phyloP scores from a whole-genome alignment of 371 early-diverging fungal species.

The Apophysomyces elegans region DNA sequence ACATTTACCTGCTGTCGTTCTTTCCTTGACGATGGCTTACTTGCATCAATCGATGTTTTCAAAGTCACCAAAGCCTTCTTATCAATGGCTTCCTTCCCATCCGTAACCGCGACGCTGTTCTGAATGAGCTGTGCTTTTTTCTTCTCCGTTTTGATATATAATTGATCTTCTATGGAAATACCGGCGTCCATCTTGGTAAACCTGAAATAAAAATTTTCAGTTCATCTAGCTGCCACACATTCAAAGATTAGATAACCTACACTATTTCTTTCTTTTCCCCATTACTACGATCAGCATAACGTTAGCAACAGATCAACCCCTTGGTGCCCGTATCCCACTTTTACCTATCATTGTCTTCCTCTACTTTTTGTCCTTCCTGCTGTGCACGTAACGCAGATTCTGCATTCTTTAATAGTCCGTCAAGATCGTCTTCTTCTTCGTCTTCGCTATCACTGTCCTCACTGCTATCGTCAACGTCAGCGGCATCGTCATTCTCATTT shows the following conservation, averaged over 20 bases:
- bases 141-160: conserved; percentile 33
- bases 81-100: conserved; percentile 12
- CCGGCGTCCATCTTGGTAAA: conserved; percentile 50
- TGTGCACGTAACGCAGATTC: conserved; percentile 44
- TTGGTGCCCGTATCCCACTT: not conserved
- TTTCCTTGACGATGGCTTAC: conserved; percentile 24
- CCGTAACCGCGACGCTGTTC: conserved; percentile 28
- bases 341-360: conserved; percentile 23
- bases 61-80: conserved; percentile 27
- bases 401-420: conserved; percentile 52
- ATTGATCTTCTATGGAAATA: conserved; percentile 28
- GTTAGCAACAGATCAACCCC: no score
- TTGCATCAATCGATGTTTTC: conserved; percentile 26
- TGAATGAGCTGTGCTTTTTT: conserved; percentile 22
- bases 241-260: not conserved
- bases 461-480: not conserved
- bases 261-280: not conserved
- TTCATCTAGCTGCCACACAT: not conserved
- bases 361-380: conserved; percentile 23
- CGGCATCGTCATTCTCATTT: conserved; percentile 19
- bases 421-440: conserved; percentile 52
- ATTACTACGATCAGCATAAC: not conserved
- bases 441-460: conserved; percentile 9
- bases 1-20: conserved; percentile 45
- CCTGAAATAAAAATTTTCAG: not conserved